Percentiles rank a stretch among this genome's conserved stretches.
Evolutionary conservation across 495 filamentous ascomycete species (phyloP).

Genomic region (Hyaloscypha finlandica): DNA sequence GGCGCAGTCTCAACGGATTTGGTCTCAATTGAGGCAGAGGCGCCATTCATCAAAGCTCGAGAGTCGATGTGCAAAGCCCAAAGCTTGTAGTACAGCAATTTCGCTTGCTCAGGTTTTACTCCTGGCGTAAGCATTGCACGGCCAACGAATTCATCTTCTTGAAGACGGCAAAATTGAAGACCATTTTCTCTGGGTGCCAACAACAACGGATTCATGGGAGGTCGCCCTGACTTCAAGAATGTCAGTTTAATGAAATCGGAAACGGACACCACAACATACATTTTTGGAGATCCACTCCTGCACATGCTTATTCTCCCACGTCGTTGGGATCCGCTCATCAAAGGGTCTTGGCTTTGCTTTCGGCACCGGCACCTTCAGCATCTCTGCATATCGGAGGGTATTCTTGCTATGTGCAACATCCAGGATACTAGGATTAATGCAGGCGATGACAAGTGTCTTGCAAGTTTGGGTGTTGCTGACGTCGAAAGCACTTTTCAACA

Average conservation of each 20-base stretch:
- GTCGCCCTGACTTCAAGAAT: not conserved
- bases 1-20: not conserved
- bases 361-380: constrained; percentile 24
- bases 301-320: not conserved
- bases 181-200: not conserved
- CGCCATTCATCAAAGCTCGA: not conserved
- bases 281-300: not conserved
- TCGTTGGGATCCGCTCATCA: not conserved
- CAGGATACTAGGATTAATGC: constrained; percentile 23
- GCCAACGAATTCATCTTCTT: not conserved
- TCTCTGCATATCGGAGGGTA: constrained; percentile 30
- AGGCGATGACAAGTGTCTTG: constrained; percentile 36
- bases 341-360: not conserved
- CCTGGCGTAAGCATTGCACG: not conserved
- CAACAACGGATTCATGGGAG: not conserved
- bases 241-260: not conserved
- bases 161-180: not conserved
- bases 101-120: not conserved
- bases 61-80: not conserved
- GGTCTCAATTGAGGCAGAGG: not conserved
- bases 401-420: constrained; percentile 29
- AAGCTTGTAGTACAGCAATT: not conserved
- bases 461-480: constrained; percentile 15
- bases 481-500: constrained; percentile 38
- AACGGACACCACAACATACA: not conserved